Conservation (phyloP, 139 green algal genomes). For the Volvox africanus region DNA sequence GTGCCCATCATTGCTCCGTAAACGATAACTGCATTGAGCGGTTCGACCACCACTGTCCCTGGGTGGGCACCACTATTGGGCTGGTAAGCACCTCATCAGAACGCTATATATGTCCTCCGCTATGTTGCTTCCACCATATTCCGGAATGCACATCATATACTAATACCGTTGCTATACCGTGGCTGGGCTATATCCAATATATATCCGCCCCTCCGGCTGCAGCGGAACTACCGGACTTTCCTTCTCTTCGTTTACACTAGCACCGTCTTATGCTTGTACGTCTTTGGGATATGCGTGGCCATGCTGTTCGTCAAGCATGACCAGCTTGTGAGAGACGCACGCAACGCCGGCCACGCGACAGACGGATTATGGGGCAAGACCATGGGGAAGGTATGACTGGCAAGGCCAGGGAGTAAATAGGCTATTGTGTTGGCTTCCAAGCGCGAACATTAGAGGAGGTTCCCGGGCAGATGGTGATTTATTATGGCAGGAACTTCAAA, state of each 20-base stretch:
- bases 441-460: too few relatives aligned
- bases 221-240: conserved; percentile 98
- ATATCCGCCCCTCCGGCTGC: conserved; percentile 34
- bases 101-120: too few relatives aligned
- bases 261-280: conserved; percentile 86
- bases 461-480: too few relatives aligned
- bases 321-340: conserved; percentile 57
- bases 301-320: conserved; percentile 73
- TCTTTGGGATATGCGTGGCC: conserved; percentile 80
- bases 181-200: too few relatives aligned
- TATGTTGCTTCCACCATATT: too few relatives aligned
- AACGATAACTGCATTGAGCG: conserved; percentile 98
- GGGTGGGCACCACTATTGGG: conserved; percentile 95
- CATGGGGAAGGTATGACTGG: conserved; percentile 14
- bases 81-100: conserved; percentile 60
- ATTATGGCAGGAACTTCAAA: too few relatives aligned
- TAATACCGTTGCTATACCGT: too few relatives aligned
- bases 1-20: conserved; percentile 95
- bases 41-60: conserved; percentile 99
- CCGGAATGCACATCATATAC: too few relatives aligned
- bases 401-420: too few relatives aligned
- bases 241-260: conserved; percentile 93
- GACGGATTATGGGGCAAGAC: conserved; percentile 59
- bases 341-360: conserved; percentile 22
- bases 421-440: too few relatives aligned